Evolutionary conservation across 257 asterid species (phyloP), one percentile per base, ranked within the genome.

Genomic region (Orobanche coerulescens): DNA sequence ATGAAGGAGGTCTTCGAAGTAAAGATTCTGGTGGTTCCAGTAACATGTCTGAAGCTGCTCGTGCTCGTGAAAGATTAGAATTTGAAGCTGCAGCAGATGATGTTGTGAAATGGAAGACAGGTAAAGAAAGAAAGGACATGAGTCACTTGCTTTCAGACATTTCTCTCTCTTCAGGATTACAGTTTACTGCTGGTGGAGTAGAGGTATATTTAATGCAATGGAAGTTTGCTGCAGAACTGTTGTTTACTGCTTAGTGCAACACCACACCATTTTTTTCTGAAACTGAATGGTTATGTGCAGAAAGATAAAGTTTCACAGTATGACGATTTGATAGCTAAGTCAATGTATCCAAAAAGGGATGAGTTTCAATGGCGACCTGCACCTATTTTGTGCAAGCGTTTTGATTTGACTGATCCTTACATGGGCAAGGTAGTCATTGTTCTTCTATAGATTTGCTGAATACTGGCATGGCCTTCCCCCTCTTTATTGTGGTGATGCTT

Each of bases 301-400:
- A 74, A 74, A 64, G 64, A 73, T 58, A 70, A 75, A 69, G 72
- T 61, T 65, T 73, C 69, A 43, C 75, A 42, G 70, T 79, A 73
- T 66, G 85, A 78, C 36, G 88, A 79, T 59, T 68, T 76, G 72
- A 56, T 70, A 31, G 58, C 63, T 57, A 73, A 72, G 65, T 76
- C 68, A 49, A 68, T 71, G 81, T 82, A 76, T 75, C 98, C 98
- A n/a, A 82, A 75, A 64, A 71, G 98, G 69, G 95, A 86, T 68
- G 96, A 84, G 77, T 92, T 81, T 81, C 93, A 84, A 52, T 92
- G 98, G 98, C 80, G 95, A 59, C 96, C 98, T 60, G 80, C 95
- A 22, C 84, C 98, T 28, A 69, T 92, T 68, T 74, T 92, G 36
- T 92, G 98, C 98, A 92, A 88, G 87, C 96, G 96, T 66, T 88